Conservation (phyloP, 2,329 filamentous ascomycete species). For the Biscogniauxia marginata region DNA sequence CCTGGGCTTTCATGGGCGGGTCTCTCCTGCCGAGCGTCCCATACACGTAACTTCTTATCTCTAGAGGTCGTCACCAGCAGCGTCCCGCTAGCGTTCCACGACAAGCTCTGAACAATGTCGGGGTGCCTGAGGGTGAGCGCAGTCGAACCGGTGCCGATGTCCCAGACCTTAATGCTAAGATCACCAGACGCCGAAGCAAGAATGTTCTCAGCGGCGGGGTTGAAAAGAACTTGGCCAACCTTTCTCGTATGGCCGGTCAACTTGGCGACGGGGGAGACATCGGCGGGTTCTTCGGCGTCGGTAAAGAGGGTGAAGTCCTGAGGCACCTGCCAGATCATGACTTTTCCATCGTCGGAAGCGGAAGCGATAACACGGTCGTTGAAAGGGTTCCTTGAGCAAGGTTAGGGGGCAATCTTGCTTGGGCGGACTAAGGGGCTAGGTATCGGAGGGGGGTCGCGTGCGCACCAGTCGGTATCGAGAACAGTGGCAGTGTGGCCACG, state of each 20-base stretch:
- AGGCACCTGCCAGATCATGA: slow-evolving; percentile 95
- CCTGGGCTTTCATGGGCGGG: slow-evolving; percentile 81
- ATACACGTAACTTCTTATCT: slow-evolving; percentile 97
- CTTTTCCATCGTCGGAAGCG: slow-evolving; percentile 93
- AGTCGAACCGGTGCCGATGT: slow-evolving; percentile 74
- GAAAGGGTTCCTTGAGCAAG: slow-evolving; percentile 76
- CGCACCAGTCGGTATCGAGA: slow-evolving; percentile 93
- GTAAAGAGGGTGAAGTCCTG: slow-evolving; percentile 80
- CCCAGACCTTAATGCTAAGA: slow-evolving; percentile 94
- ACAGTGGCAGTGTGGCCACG: slow-evolving; percentile 94
- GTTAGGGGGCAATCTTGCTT: slow-evolving; percentile 29
- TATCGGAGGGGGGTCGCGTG: slow-evolving; percentile 21
- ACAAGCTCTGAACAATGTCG: slow-evolving; percentile 92
- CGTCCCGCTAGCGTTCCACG: slow-evolving; percentile 88
- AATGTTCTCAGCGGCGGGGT: slow-evolving; percentile 92
- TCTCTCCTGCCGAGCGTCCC: slow-evolving; percentile 93
- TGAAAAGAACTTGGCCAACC: slow-evolving; percentile 97
- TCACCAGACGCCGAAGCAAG: slow-evolving; percentile 94
- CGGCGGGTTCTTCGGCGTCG: slow-evolving; percentile 78
- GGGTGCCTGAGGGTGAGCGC: slow-evolving; percentile 77
- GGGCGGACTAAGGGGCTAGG: slow-evolving; percentile 5
- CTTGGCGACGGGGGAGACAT: slow-evolving; percentile 79
- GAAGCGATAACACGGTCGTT: slow-evolving; percentile 92
- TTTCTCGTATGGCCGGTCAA: slow-evolving; percentile 90
- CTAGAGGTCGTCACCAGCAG: slow-evolving; percentile 89